Evolutionary conservation across 495 filamentous ascomycete genomes (phyloP).

Genomic region (Talaromyces proteolyticus): DNA sequence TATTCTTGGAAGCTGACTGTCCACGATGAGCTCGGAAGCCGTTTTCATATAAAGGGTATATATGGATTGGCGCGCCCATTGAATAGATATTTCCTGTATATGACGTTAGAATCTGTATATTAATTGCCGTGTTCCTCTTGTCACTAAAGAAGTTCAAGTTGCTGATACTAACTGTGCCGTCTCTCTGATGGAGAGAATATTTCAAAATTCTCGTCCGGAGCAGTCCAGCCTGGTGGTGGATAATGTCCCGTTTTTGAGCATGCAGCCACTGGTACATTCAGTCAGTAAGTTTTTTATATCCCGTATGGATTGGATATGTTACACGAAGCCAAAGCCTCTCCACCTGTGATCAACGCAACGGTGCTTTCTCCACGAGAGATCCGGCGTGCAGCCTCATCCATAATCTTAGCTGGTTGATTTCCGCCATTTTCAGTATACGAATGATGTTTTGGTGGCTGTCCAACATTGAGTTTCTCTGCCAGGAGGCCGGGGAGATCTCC

Average conservation of each 20-base stretch:
- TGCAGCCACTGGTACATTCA: constrained; percentile 22
- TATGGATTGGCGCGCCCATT: constrained; percentile 45
- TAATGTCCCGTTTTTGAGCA: constrained; percentile 28
- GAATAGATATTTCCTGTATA: constrained; percentile 36
- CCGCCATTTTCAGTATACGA: constrained; percentile 46
- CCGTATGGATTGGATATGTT: neutral
- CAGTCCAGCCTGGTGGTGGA: constrained; percentile 44
- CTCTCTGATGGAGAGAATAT: constrained; percentile 11
- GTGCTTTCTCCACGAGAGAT: constrained; percentile 37
- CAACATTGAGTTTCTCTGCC: constrained; percentile 28
- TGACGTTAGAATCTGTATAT: constrained; percentile 14
- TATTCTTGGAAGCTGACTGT: constrained; percentile 41
- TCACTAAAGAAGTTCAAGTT: constrained; percentile 11
- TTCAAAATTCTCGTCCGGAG: constrained; percentile 20
- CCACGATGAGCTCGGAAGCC: constrained; percentile 41
- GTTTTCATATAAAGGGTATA: constrained; percentile 52
- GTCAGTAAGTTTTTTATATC: constrained; percentile 10
- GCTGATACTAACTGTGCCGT: constrained; percentile 12
- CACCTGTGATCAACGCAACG: constrained; percentile 48
- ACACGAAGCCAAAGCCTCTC: constrained; percentile 51
- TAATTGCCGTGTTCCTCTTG: constrained; percentile 6
- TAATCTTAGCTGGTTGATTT: constrained; percentile 44
- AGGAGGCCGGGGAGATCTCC: constrained; percentile 41
- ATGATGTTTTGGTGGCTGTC: constrained; percentile 22
- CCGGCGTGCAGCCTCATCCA: constrained; percentile 49